These are phyloP conservation scores for Afroboletus lepidellus DNA, from an alignment of 1,284 basidiomycete species.

Conservation along the genomic window DNA sequence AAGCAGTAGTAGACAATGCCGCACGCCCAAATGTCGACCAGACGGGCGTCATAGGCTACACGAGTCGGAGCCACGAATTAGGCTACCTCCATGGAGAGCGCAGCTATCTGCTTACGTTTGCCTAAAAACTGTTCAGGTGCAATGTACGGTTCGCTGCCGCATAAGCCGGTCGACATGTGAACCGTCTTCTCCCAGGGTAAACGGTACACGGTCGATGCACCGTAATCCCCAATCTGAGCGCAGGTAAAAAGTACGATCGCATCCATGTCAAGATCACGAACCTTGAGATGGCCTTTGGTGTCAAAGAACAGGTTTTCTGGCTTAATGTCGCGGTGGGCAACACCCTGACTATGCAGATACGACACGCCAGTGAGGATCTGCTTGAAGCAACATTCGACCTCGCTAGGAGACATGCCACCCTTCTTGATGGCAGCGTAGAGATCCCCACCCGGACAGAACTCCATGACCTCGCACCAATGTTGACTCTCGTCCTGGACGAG, in stretches of 20 bases:
- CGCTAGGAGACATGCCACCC: slow-evolving; percentile 90
- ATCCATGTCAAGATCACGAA: slow-evolving; percentile 32
- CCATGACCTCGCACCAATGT: slow-evolving; percentile 99
- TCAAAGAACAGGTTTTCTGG: slow-evolving; percentile 97
- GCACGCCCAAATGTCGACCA: slow-evolving; percentile 97
- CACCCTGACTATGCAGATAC: slow-evolving; percentile 94
- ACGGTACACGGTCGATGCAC: slow-evolving; percentile 96
- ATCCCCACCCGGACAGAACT: slow-evolving; percentile 97
- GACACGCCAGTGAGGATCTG: slow-evolving; percentile 88
- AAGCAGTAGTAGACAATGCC: slow-evolving; percentile 98
- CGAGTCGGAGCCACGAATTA: slow-evolving; percentile 19
- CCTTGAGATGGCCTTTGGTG: slow-evolving; percentile 91
- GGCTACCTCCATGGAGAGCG: slow-evolving; percentile 25
- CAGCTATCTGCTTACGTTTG: slow-evolving; percentile 74
- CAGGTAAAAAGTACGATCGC: slow-evolving; percentile 5
- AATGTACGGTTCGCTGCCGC: slow-evolving; percentile 98
- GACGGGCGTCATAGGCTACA: slow-evolving; percentile 96
- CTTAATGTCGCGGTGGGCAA: slow-evolving; percentile 97
- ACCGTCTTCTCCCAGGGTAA: slow-evolving; percentile 98
- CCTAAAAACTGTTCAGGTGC: slow-evolving; percentile 96
- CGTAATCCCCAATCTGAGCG: slow-evolving; percentile 92
- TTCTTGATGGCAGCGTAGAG: slow-evolving; percentile 98
- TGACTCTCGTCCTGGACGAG: slow-evolving; percentile 95
- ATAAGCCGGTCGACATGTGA: slow-evolving; percentile 95
- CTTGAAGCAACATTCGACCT: slow-evolving; percentile 98